Conservation (phyloP, 1,284 basidiomycete genomes). For the Trametes versicolor region DNA sequence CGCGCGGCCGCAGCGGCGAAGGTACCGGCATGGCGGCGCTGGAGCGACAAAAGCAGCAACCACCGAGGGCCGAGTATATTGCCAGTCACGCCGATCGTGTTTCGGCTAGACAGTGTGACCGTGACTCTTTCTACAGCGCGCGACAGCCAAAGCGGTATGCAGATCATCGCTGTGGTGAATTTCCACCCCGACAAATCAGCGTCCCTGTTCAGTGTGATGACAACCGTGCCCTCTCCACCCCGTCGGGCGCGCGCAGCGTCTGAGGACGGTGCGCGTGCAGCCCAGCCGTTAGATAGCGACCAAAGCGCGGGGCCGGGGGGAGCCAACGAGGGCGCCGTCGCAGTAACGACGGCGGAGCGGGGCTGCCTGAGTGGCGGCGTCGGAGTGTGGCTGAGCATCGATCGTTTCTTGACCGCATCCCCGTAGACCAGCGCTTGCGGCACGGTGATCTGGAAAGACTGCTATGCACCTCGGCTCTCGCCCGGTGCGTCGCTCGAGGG, state of each 20-base stretch:
- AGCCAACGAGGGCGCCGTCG: slow-evolving; percentile 8
- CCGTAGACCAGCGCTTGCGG: slow-evolving; percentile 27
- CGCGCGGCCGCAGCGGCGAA: slow-evolving; percentile 14
- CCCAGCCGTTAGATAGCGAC: slow-evolving; percentile 5
- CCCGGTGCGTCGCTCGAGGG: slow-evolving; percentile 31
- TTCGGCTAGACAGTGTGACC: slow-evolving; percentile 39
- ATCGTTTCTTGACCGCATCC: slow-evolving; percentile 35
- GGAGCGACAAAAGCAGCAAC: slow-evolving; percentile 19
- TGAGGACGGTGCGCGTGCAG: slow-evolving; percentile 12
- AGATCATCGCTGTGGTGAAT: slow-evolving; percentile 34
- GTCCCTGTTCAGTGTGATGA: slow-evolving; percentile 20
- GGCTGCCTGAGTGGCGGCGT: slow-evolving; percentile 31
- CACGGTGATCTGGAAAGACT: slow-evolving; percentile 31
- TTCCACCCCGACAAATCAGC: slow-evolving; percentile 36
- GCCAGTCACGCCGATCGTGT: slow-evolving; percentile 40
- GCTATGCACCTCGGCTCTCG: slow-evolving; percentile 35
- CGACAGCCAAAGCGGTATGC: slow-evolving; percentile 19
- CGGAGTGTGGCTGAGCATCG: slow-evolving; percentile 37
- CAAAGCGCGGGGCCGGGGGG: background rate
- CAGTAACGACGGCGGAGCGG: slow-evolving; percentile 21
- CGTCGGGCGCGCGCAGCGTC: slow-evolving; percentile 4
- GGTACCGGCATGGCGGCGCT: slow-evolving; percentile 37
- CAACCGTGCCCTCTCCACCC: slow-evolving; percentile 14
- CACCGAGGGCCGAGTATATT: slow-evolving; percentile 18
- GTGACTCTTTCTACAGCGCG: slow-evolving; percentile 35